phyloP scores from a whole-genome alignment of 352 stramenopile genomes.

The Discostella stelligera region DNA sequence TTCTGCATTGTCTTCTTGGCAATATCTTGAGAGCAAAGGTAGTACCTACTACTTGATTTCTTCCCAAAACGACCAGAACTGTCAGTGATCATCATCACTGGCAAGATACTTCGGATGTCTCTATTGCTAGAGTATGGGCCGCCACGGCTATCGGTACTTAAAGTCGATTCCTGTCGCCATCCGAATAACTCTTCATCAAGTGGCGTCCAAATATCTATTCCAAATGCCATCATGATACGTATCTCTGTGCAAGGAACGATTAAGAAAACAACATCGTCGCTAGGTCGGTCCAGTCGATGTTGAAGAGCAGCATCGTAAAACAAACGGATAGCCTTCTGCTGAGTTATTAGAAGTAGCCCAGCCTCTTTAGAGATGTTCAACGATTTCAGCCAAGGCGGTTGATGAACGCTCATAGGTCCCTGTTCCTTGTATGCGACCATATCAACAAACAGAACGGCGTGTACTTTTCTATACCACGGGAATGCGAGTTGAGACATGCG shows the following conservation, averaged over 20 bases:
- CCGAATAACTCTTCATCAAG: constrained; percentile 55
- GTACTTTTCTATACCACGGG: constrained; percentile 52
- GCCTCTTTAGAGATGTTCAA: constrained; percentile 32
- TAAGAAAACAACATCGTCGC: constrained; percentile 63
- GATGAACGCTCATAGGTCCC: neutral
- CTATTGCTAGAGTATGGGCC: constrained; percentile 14
- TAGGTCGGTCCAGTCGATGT: constrained; percentile 24
- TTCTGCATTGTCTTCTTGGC: constrained; percentile 14
- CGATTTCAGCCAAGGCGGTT: constrained; percentile 36
- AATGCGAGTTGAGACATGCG: constrained; percentile 66
- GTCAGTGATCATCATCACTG: constrained; percentile 59
- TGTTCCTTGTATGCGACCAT: constrained; percentile 35
- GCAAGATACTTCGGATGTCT: constrained; percentile 34
- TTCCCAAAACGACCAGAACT: constrained; percentile 32
- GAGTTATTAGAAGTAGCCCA: constrained; percentile 26
- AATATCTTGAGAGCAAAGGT: constrained; percentile 49
- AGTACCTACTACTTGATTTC: constrained; percentile 36
- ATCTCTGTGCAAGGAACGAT: constrained; percentile 71
- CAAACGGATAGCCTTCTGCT: constrained; percentile 36
- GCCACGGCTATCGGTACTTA: no score
- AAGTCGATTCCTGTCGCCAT: neutral
- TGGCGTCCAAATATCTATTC: constrained; percentile 72
- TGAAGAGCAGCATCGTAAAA: constrained; percentile 48
- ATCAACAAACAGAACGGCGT: constrained; percentile 69
- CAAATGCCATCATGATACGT: constrained; percentile 67